A percentile compares a stretch with the other conserved stretches of the same genome.
These are phyloP conservation scores for Pterocarpus macrocarpus DNA, from an alignment of 306 rosid genomes.

Conservation along the genomic window DNA sequence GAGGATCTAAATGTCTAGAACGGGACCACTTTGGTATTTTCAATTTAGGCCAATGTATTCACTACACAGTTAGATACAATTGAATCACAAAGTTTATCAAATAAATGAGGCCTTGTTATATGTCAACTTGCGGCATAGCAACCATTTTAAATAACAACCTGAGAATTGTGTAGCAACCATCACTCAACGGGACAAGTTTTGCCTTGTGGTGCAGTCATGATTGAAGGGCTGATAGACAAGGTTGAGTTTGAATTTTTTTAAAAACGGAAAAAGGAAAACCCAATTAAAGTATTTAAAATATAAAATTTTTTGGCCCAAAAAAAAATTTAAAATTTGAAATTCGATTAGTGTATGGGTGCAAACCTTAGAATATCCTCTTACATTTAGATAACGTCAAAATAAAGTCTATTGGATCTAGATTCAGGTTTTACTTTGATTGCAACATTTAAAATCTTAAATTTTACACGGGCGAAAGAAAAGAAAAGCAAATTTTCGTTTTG, in stretches of 20 bases:
- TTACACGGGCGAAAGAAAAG: not conserved
- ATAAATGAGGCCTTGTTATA: not conserved
- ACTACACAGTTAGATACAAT: not conserved
- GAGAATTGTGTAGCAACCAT: not conserved
- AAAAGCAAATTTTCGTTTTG: too few species aligned
- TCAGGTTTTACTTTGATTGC: not conserved
- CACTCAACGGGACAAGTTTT: too few species aligned
- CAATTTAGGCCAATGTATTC: conserved; percentile 6
- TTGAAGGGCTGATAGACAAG: too few species aligned
- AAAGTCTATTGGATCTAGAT: not conserved
- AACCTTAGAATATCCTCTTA: not conserved
- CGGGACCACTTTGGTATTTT: conserved; percentile 4
- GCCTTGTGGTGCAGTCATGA: too few species aligned
- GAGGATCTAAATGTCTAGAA: not conserved
- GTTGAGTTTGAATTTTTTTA: too few species aligned
- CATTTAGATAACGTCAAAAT: not conserved
- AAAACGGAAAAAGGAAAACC: not conserved
- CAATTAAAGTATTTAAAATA: too few species aligned
- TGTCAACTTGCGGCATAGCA: not conserved
- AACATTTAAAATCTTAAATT: not conserved
- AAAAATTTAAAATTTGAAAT: not conserved
- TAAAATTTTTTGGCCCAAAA: too few species aligned
- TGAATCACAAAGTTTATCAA: not conserved
- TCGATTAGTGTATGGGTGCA: not conserved
- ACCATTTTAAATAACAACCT: not conserved